Conservation (phyloP, 116 monocot genomes). For the Phalaenopsis hybrid region DNA sequence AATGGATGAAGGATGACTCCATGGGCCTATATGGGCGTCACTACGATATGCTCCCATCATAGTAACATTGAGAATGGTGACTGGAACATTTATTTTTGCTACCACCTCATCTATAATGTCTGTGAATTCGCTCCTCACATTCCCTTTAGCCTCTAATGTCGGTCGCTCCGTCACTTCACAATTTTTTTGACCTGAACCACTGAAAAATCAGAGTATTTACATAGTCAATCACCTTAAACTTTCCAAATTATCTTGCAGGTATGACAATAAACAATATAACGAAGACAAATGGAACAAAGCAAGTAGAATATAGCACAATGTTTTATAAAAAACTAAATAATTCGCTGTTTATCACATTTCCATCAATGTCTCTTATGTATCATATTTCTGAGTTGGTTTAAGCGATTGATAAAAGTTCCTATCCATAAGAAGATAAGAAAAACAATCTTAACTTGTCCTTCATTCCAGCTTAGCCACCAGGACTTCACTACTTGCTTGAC, state of each 20-base stretch:
- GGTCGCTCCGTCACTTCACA: conserved; percentile 61
- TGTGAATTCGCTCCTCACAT: conserved; percentile 58
- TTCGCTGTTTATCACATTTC: too few relatives aligned
- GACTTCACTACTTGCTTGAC: too few relatives aligned
- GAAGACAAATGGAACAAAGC: not conserved
- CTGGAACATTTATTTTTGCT: conserved; percentile 49
- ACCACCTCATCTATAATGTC: conserved; percentile 66
- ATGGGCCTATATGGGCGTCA: conserved; percentile 91
- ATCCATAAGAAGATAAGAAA: too few relatives aligned
- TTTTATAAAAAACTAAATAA: too few relatives aligned
- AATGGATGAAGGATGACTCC: conserved; percentile 59
- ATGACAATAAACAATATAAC: not conserved
- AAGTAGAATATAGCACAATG: not conserved
- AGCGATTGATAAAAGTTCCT: too few relatives aligned
- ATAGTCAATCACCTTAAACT: not conserved
- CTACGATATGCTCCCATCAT: conserved; percentile 72
- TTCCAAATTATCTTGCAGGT: not conserved
- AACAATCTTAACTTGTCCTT: too few relatives aligned
- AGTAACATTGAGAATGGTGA: conserved; percentile 71
- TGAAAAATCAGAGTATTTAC: conserved; percentile 9
- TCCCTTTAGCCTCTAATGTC: conserved; percentile 41
- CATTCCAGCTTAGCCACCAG: too few relatives aligned
- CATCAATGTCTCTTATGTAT: too few relatives aligned
- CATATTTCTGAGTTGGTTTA: too few relatives aligned
- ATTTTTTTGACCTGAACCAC: conserved; percentile 41